These are phyloP conservation scores for Xylaria sp. DNA, from an alignment of 2,329 filamentous ascomycete genomes.

Conservation along the genomic window DNA sequence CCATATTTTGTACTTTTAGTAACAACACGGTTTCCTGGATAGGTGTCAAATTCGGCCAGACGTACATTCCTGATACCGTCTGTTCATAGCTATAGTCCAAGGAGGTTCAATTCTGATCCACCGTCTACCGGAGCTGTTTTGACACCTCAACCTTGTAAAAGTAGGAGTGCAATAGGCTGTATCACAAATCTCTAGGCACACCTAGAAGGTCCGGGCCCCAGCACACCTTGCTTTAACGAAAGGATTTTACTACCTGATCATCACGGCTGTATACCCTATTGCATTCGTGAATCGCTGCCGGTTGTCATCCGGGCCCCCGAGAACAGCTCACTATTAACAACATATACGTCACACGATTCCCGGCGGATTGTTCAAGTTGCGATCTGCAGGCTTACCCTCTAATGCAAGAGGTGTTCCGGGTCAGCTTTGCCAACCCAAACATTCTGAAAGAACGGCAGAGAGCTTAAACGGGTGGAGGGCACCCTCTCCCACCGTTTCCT, in stretches of 20 bases:
- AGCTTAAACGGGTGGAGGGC: neutral
- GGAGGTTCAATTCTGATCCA: neutral
- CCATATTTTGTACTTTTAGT: neutral
- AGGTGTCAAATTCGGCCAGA: neutral
- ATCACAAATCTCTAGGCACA: neutral
- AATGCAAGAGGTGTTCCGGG: neutral
- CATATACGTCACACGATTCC: neutral
- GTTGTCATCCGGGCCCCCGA: neutral
- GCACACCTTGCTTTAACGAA: neutral
- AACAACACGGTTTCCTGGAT: neutral
- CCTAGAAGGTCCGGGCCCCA: no score
- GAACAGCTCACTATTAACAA: neutral
- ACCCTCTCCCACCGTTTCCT: constrained; percentile 1
- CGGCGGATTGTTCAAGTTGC: neutral
- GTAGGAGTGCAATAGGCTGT: neutral
- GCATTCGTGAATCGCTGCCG: neutral
- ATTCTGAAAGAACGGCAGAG: neutral
- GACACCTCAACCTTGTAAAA: neutral
- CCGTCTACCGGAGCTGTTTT: neutral
- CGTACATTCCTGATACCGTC: neutral
- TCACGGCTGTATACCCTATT: neutral
- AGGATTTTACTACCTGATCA: neutral
- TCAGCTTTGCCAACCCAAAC: neutral
- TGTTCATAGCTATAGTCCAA: neutral
- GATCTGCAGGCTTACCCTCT: constrained; percentile 16